A percentile compares a stretch with the other conserved stretches of the same genome.
phyloP scores from a whole-genome alignment of 306 rosid genomes.

The Purshia tridentata region DNA sequence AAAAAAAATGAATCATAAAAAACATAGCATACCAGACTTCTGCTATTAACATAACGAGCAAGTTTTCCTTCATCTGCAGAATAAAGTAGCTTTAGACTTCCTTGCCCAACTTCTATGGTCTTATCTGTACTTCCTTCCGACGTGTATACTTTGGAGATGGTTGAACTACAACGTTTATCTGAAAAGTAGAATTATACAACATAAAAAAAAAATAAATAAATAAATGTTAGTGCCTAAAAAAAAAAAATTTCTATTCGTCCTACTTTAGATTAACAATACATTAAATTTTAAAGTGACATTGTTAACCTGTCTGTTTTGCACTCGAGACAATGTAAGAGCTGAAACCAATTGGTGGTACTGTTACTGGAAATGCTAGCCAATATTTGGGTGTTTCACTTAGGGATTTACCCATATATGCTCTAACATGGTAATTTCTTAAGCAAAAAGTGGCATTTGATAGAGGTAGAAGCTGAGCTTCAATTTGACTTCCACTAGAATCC shows the following conservation, averaged over 20 bases:
- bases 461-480: slow-evolving; percentile 78
- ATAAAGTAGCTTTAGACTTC: slow-evolving; percentile 64
- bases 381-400: slow-evolving; percentile 50
- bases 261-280: slow-evolving; percentile 9
- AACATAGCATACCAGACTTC: slow-evolving; percentile 48
- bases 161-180: slow-evolving; percentile 46
- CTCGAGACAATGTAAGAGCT: slow-evolving; percentile 66
- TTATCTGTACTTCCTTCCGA: slow-evolving; percentile 34
- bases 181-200: slow-evolving; percentile 7
- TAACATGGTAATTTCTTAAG: slow-evolving; percentile 48
- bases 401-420: slow-evolving; percentile 62
- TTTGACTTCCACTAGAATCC: slow-evolving; percentile 64
- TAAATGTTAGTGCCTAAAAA: slow-evolving; percentile 27
- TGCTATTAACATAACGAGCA: slow-evolving; percentile 49
- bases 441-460: slow-evolving; percentile 48
- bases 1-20: slow-evolving; percentile 13
- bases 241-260: neutral
- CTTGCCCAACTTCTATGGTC: slow-evolving; percentile 58
- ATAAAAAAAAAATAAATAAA: slow-evolving; percentile 13
- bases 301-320: slow-evolving; percentile 36
- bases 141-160: slow-evolving; percentile 29
- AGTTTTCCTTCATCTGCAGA: slow-evolving; percentile 58
- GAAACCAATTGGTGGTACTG: slow-evolving; percentile 87
- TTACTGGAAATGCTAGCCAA: slow-evolving; percentile 73
- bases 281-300: neutral